phyloP scores from a whole-genome alignment of 2,329 filamentous ascomycete species.

The Allantophomopsis lycopodina region DNA sequence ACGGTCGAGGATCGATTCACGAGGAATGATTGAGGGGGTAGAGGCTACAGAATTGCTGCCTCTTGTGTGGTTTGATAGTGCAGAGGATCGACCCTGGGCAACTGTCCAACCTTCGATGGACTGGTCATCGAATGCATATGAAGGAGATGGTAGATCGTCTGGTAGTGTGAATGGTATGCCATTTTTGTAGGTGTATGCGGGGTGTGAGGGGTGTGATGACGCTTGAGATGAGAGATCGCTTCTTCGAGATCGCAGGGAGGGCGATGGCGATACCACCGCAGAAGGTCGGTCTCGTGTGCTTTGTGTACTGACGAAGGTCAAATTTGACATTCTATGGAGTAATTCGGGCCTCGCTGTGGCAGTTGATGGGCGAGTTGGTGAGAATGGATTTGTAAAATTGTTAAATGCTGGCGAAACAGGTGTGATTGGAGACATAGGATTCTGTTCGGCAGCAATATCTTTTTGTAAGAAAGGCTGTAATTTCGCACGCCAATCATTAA shows the following conservation, averaged over 20 bases:
- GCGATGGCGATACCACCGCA: constrained; percentile 41
- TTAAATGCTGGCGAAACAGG: constrained; percentile 13
- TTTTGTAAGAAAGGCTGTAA: constrained; percentile 21
- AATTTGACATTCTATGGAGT: constrained; percentile 32
- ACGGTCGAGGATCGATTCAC: constrained; percentile 54
- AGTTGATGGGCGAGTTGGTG: constrained; percentile 4
- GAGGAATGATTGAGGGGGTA: constrained; percentile 30
- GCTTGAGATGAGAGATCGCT: constrained; percentile 41
- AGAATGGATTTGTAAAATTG: constrained; percentile 17
- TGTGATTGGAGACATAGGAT: constrained; percentile 10
- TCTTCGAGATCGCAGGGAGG: constrained; percentile 44
- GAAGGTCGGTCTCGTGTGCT: constrained; percentile 19
- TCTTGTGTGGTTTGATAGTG: constrained; percentile 37
- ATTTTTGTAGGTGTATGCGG: constrained; percentile 28
- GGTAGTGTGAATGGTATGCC: constrained; percentile 36
- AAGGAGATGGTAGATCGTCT: constrained; percentile 41
- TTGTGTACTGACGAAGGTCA: constrained; percentile 30
- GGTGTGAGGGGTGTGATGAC: constrained; percentile 22
- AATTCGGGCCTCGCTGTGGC: constrained; percentile 15
- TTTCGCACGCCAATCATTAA: constrained; percentile 42
- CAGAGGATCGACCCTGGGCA: constrained; percentile 43
- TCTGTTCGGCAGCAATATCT: constrained; percentile 16
- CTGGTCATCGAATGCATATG: constrained; percentile 39
- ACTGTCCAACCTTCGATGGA: constrained; percentile 48
- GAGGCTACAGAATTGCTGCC: constrained; percentile 37